Evolutionary conservation across 2,329 filamentous ascomycete species (phyloP), one percentile per base, ranked within the genome.

Genomic region (Aspergillus versicolor): DNA sequence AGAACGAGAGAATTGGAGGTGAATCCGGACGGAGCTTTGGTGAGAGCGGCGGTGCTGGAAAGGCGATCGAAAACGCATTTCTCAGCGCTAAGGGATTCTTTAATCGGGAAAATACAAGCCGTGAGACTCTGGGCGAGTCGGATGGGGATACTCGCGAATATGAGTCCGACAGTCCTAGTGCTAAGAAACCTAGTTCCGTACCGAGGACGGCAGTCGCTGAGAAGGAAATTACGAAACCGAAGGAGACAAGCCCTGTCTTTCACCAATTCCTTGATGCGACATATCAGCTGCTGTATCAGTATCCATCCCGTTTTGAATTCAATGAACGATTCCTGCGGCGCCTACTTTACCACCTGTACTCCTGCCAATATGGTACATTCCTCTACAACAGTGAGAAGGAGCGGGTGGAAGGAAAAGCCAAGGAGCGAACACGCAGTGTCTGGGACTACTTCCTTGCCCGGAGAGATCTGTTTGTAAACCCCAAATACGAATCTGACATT

Each of bases 191-290:
- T 5, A 67, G 65, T 40, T 70, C 62, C 45, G 62, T 56, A 60
- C 72, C 70, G 15, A 69, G 69, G 55, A 72, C 69, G 6, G 66
- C 67, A 24, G 66, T 69, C 32, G 77, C 81, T 43, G 83, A 87
- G 56, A 83, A 84, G 63, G 86, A 91, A 65, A 83, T 87, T 9
- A 97, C 92, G 0, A 75, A 75, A 53, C 86, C 88, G n/a, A 94
- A 91, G 64, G 94, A 97, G 77, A 89, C 95, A 34, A 95, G 92
- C 59, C 94, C 94, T 0, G 90, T 99, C 22, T 99, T 99, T 74
- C 94, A 99, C 67, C 94, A 99, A 70, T 99, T 97, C 74, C 83
- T 99, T 9, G 94, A 97, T 69, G 92, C 91, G 38, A 91, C 91
- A 1, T 97, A 94, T 70, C 94, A 99, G 72, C 81, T 99, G 27